These are phyloP conservation scores for Teratosphaeria pseudoeucalypti DNA, from an alignment of 2,329 filamentous ascomycete species.

Conservation along the genomic window DNA sequence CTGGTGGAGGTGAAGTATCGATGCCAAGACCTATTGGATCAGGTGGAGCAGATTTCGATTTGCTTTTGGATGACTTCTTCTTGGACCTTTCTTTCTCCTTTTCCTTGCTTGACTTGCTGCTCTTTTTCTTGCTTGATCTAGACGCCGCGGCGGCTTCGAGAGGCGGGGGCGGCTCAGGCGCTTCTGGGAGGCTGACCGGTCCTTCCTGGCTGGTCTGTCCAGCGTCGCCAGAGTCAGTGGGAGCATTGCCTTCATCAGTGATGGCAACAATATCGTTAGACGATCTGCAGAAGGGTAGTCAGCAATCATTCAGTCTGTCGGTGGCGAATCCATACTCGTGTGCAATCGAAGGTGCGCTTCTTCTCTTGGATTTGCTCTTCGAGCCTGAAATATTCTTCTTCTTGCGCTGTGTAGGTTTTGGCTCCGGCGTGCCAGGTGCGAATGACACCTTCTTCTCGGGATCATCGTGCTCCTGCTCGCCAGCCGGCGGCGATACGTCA, in stretches of 20 bases:
- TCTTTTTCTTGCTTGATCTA: neutral
- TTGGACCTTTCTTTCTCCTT: conserved; percentile 1
- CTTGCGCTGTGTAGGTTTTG: conserved; percentile 14
- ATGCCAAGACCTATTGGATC: neutral
- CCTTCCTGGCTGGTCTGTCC: neutral
- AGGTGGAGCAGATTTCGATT: neutral
- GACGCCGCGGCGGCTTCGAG: neutral
- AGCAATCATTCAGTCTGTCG: neutral
- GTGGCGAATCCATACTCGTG: neutral
- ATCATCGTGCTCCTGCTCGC: conserved; percentile 10
- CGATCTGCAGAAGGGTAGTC: neutral
- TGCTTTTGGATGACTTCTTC: conserved; percentile 3
- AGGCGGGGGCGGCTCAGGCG: neutral
- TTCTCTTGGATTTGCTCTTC: conserved; percentile 18
- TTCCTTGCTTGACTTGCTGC: neutral
- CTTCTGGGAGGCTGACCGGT: neutral
- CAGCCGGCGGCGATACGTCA: neutral
- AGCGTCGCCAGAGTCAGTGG: neutral
- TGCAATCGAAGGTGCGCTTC: conserved; percentile 1
- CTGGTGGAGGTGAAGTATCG: neutral
- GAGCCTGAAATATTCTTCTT: conserved; percentile 14
- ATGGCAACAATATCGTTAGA: neutral
- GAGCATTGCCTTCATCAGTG: conserved; percentile 5
- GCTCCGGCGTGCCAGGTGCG: conserved; percentile 19
- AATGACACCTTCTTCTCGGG: conserved; percentile 16